Base-by-base conservation (phyloP, 208 protist genomes). In the Trypanosoma congolense region DNA sequence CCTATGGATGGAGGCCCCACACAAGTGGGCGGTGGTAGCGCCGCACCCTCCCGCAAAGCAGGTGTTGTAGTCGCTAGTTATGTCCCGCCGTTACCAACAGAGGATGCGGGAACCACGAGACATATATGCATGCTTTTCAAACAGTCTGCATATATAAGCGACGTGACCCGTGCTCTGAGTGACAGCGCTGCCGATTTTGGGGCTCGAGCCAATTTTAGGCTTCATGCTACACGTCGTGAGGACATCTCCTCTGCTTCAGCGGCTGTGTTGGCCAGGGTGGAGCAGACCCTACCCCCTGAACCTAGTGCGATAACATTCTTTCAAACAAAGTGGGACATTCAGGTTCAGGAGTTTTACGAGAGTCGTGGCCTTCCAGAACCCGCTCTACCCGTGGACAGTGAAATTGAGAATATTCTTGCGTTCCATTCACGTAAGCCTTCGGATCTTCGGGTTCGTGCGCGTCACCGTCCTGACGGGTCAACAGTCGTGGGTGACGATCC, bases 291-390 rank as follows among this genome's bases (percentile, higher is more conserved):
- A 18, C 49, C 66, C 2, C 46, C 70, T 4, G 75, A 83, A 25
- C 80, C 88, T 6, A 64, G 68, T 50, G 83, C 83, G 1, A 76
- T 77, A 14, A 95, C 82, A 5, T 87, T 96, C 59, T 91, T 96
- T 64, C 80, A 85, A 16, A 96, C 90, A 9, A 89, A 80, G 66
- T 96, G 90, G 87, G 90, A 96, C 52, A 96, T 96, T 53, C 86
- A 93, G 41, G 90, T 96, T 30, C 90, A 96, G 68, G 86, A 96
- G 70, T 96, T 77, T 61, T 96, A 96, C 62, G 81, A 90, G 51
- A 59, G 56, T 25, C 38, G 73, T n/a, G 78, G 70, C 3, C 47
- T 90, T 28, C 70, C 75, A 1, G 86, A 96, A 60, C 90, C 90
- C 2, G 83, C 84, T 3, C 68, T 73, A 21, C 83, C 83, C 14